Evolutionary conservation across 768 basidiomycete genomes (phyloP), one percentile per base, ranked within the genome.

Genomic region (Clitopilus passeckerianus): DNA sequence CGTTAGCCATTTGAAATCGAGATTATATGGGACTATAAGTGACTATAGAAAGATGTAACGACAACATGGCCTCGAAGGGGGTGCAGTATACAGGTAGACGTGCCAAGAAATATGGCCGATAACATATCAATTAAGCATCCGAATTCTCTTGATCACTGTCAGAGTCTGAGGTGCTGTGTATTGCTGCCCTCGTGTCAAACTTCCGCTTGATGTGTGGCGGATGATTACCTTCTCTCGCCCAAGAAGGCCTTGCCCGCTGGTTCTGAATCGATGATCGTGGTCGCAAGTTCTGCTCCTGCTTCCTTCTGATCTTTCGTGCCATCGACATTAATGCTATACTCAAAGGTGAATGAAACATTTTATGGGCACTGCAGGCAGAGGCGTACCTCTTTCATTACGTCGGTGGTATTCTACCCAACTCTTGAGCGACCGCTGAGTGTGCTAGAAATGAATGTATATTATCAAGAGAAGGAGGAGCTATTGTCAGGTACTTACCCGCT

Each of bases 351-450:
- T 58, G 58, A 65, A 57, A 24, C 43, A 61, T 58, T 30, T 34
- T 14, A 43, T 22, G 15, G 37, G 18, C 53, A 35, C 44, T n/a
- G 24, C 62, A 18, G 27, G n/a, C n/a, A 57, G 44, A 15, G n/a
- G 63, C 70, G 18, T 72, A 86, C 87, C 71, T 59, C 67, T 54
- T 67, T 84, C 80, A 61, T 84, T 72, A 59, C 72, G 74, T 30
- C 85, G 76, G 64, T 82, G 86, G 63, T 80, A 84, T 66, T 87
- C 85, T 18, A 72, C 76, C 87, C 87, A 89, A 6, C 85, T 77
- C 64, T 82, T 86, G 2, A 69, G 67, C 34, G 82, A 75, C 61
- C 87, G 75, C 65, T 80, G 81, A 22, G 80, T 75, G 66, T 80
- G 76, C 87, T 89, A 50, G 6, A 55, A 35, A 12, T 34, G 20